These are phyloP conservation scores for Obba rivulosa DNA, from an alignment of 768 basidiomycete genomes.

Conservation along the genomic window DNA sequence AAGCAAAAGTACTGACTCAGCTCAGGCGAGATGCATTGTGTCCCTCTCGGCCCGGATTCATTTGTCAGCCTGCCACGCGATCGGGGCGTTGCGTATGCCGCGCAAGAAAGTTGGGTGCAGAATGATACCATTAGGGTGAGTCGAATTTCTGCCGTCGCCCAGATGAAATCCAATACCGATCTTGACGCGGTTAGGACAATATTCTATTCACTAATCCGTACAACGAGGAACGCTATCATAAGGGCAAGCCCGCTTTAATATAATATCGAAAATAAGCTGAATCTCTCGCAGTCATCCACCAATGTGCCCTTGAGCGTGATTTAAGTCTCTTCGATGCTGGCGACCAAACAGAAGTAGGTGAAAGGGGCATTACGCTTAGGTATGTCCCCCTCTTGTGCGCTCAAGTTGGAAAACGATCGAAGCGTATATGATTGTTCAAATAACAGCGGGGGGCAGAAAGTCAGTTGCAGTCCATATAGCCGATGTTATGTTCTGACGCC, in stretches of 20 bases:
- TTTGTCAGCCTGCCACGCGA: conserved; percentile 69
- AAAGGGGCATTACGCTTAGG: conserved; percentile 35
- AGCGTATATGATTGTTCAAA: conserved; percentile 2
- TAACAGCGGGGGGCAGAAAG: conserved; percentile 43
- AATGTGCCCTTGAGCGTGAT: conserved; percentile 30
- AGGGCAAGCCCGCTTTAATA: conserved; percentile 20
- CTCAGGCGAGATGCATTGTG: conserved; percentile 66
- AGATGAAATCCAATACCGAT: too few species aligned
- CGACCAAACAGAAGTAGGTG: conserved; percentile 34
- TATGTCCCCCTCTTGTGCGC: conserved; percentile 2
- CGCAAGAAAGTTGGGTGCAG: conserved; percentile 74
- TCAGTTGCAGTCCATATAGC: conserved; percentile 19
- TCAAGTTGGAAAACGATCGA: not conserved
- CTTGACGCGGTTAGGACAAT: conserved; percentile 31
- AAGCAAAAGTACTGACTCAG: conserved; percentile 29
- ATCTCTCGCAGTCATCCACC: conserved; percentile 25
- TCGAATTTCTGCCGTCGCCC: too few species aligned
- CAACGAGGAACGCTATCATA: conserved; percentile 40
- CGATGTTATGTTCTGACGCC: not conserved
- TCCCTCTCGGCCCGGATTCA: conserved; percentile 44
- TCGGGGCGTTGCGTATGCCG: conserved; percentile 68
- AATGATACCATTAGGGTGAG: conserved; percentile 36
- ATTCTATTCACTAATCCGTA: conserved; percentile 44
- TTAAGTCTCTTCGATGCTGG: conserved; percentile 30
- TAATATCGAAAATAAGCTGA: not conserved